These are phyloP conservation scores for Rhododendron simsii DNA, from an alignment of 148 eudicot species.

Conservation along the genomic window DNA sequence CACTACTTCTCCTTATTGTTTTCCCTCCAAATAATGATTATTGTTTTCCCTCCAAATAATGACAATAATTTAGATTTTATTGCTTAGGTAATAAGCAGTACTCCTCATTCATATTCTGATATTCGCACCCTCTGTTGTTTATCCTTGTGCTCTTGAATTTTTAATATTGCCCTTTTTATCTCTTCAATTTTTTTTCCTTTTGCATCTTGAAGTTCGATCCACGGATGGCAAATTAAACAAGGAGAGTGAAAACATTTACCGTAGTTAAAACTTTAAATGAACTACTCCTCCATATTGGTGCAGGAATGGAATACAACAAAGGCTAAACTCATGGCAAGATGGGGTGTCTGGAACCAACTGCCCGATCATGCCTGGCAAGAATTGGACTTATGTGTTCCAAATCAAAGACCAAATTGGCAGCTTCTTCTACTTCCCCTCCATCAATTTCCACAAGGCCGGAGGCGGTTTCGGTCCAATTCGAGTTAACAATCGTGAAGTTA, in stretches of 20 bases:
- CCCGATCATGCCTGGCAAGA: constrained; percentile 28
- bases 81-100: no score
- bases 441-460: constrained; percentile 34
- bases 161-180: no score
- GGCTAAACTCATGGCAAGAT: constrained; percentile 47
- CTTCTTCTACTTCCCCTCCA: constrained; percentile 39
- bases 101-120: no score
- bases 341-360: constrained; percentile 50
- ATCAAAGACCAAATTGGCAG: constrained; percentile 43
- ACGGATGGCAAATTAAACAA: background rate
- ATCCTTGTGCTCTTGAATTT: no score
- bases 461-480: constrained; percentile 45
- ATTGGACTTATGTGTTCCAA: constrained; percentile 41
- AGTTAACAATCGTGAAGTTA: constrained; percentile 35
- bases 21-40: no score
- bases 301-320: constrained; percentile 51
- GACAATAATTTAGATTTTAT: no score
- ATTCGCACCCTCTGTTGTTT: no score
- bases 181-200: no score
- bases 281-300: background rate
- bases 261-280: background rate
- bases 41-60: no score
- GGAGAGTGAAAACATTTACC: background rate
- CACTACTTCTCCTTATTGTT: no score
- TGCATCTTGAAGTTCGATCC: no score